phyloP scores from a whole-genome alignment of 2,329 filamentous ascomycete genomes.

The Hymenoscyphus fructigenus region DNA sequence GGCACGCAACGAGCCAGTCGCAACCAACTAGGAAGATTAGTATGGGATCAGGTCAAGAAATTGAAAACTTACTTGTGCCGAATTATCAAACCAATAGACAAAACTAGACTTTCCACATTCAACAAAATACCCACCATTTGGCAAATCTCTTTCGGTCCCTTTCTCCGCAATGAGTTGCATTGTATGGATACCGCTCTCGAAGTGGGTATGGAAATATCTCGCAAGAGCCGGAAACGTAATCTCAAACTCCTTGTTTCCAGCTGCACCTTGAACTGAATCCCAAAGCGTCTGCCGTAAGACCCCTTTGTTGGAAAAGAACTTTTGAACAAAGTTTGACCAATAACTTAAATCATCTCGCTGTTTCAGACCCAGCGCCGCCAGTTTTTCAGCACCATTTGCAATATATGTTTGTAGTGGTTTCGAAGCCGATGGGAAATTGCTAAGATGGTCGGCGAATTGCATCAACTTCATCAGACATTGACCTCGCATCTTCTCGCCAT shows the following conservation, averaged over 20 bases:
- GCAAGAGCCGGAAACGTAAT: slow-evolving; percentile 79
- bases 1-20: slow-evolving; percentile 72
- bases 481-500: slow-evolving; percentile 46
- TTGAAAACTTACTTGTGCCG: slow-evolving; percentile 66
- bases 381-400: slow-evolving; percentile 23
- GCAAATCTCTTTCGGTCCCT: slow-evolving; percentile 54
- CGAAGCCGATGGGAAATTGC: slow-evolving; percentile 52
- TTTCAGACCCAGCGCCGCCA: slow-evolving; percentile 49
- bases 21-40: slow-evolving; percentile 61
- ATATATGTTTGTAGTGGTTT: slow-evolving; percentile 30
- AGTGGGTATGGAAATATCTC: slow-evolving; percentile 87
- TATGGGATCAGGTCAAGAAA: slow-evolving; percentile 1
- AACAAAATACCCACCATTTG: slow-evolving; percentile 68
- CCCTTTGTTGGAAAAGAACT: slow-evolving; percentile 77
- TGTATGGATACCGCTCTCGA: slow-evolving; percentile 79
- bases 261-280: slow-evolving; percentile 48
- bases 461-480: slow-evolving; percentile 59
- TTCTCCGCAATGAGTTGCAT: slow-evolving; percentile 85
- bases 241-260: slow-evolving; percentile 77
- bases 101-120: slow-evolving; percentile 76
- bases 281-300: slow-evolving; percentile 73
- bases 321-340: slow-evolving; percentile 77
- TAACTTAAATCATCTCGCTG: slow-evolving; percentile 68
- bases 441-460: slow-evolving; percentile 63
- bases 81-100: slow-evolving; percentile 85